phyloP scores from a whole-genome alignment of 345 rosid genomes.

The Syzygium aqueum region DNA sequence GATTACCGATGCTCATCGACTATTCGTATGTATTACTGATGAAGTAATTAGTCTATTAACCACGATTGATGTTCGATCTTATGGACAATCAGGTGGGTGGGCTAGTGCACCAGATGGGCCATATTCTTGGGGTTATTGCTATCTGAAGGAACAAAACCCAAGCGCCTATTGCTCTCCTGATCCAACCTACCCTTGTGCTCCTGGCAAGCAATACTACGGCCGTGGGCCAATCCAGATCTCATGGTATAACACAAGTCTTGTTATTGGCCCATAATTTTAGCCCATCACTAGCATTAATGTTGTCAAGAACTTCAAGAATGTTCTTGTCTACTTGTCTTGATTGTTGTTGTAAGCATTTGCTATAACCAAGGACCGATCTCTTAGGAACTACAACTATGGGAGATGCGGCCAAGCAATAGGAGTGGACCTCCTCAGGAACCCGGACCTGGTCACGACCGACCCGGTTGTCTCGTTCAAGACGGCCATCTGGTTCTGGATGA shows the following conservation, averaged over 20 bases:
- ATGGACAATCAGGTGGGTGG: slow-evolving; percentile 31
- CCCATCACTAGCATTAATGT: background rate
- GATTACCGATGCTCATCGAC: background rate
- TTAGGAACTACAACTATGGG: slow-evolving; percentile 67
- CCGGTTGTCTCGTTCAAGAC: slow-evolving; percentile 49
- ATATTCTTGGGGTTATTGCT: slow-evolving; percentile 68
- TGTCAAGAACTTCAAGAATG: background rate
- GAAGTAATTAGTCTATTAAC: background rate
- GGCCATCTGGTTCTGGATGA: slow-evolving; percentile 77
- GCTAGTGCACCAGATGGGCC: slow-evolving; percentile 56
- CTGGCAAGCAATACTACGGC: slow-evolving; percentile 52
- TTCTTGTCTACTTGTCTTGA: background rate
- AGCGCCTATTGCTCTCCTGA: slow-evolving; percentile 29
- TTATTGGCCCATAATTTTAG: background rate
- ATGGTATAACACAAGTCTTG: slow-evolving; percentile 9
- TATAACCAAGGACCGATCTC: background rate
- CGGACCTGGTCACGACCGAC: slow-evolving; percentile 39
- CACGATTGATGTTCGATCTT: background rate
- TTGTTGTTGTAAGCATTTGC: background rate
- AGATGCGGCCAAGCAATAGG: slow-evolving; percentile 45
- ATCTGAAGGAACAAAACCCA: slow-evolving; percentile 34
- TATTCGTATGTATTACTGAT: background rate
- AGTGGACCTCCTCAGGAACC: slow-evolving; percentile 47
- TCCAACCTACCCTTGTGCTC: slow-evolving; percentile 41
- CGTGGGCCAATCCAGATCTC: slow-evolving; percentile 65